Evolutionary conservation across 192 early-diverging fungal genomes (phyloP), one percentile per base, ranked within the genome.

Genomic region (Backusella liffmaniae): DNA sequence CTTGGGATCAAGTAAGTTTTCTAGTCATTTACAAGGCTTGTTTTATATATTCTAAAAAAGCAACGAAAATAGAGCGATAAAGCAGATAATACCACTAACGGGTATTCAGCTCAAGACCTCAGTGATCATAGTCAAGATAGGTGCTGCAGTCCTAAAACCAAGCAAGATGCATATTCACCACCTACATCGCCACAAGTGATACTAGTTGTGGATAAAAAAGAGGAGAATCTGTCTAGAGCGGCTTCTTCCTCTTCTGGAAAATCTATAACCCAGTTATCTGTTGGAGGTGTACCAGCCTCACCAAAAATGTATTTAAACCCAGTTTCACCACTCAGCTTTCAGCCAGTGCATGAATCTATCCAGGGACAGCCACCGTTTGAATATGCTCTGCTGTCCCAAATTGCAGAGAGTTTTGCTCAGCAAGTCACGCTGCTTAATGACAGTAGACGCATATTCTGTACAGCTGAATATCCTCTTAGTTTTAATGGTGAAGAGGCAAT

Each of bases 401-500:
- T 79, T 7, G 72, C 49, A 26, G 41, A 32, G 10, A 51, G 41
- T 3, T 79, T 79, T 68, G 41, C 65, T 15, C 32, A 49, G 0
- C 36, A 79, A 74, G 77, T 79, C 5, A 51, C 44, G 3, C 18
- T 15, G 2, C 21, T 79, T 29, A 74, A 73, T 37, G 29, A 62
- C 9, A 62, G 49, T 18, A 73, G 80, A 41, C 74, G 71, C 16
- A 75, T 81, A 23, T 77, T 77, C 26, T 72, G 59, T 44, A 70
- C 80, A 3, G 66, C 35, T 36, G 76, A 81, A 67, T 74, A 81
- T 35, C 80, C 80, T 23, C 53, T 36, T 6, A 81, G 80, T 66
- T 81, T 81, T 37, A 81, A 68, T 41, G 76, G 80, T 13, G 66
- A 77, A 67, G 80, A 81, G 49, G 80, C 80, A 4, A 62, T 77